Base-by-base conservation (phyloP, 805 yeast genomes). In the Nakazawaea siamensis region DNA sequence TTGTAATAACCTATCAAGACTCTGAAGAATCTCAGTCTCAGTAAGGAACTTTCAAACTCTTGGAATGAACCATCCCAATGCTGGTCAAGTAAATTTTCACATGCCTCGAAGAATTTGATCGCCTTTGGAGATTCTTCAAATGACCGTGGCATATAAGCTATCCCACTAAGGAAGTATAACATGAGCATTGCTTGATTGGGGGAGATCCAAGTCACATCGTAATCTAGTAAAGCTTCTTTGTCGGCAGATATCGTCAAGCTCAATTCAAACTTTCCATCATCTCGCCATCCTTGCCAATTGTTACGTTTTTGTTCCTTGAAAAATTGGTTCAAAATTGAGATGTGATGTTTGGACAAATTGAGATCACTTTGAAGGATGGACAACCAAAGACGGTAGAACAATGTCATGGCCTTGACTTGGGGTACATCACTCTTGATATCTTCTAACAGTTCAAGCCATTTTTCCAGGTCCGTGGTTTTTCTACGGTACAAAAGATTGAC, bases 141-240 rank as follows among this genome's bases (percentile, higher is more conserved):
- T 1, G 62, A 49, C 26, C 60, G 65, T 12, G 48, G 46, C 15
- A 67, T 40, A 21, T 61, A 57, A 5, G 58, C 47, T 5, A 69
- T 46, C 2, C 70, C 75, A 24, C 64, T 57, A n/a, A 62, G 45
- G 29, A 66, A 59, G 43, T 65, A 66, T 16, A 65, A 52, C 28
- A 58, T 35, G 15, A 64, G 52, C 7, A 59, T 56, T 45, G 64
- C 66, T 37, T 68, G 73, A 27, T 59, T 62, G 4, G 64, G 53
- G 11, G 58, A 53, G 10, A 68, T 36, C 73, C 76, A 70, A 14
- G 48, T 46, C 2, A 66, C 43, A 16, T 51, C 45, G 13, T 53
- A 18, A 3, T 24, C n/a, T 5, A n/a, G 6, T 9, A 9, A 9
- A 6, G 13, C 6, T 9, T 6, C 8, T 24, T 9, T 9, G 27